phyloP scores from a whole-genome alignment of 2,329 filamentous ascomycete species.

The Cordyceps pruinosa region DNA sequence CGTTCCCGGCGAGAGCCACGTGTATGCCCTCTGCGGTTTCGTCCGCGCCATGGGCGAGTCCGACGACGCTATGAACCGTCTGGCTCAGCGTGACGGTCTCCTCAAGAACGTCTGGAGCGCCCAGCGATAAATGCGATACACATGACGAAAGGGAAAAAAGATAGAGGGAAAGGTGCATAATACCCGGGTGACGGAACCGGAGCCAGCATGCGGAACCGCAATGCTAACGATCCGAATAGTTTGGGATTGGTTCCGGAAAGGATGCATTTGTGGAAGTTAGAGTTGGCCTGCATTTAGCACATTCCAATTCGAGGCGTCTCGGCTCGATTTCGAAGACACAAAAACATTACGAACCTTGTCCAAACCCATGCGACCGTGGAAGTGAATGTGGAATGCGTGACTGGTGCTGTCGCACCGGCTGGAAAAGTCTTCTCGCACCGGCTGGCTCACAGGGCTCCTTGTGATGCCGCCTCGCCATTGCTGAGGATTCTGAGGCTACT shows the following conservation, averaged over 20 bases:
- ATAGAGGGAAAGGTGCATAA: conserved; percentile 17
- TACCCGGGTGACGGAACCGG: conserved; percentile 13
- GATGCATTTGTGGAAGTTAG: conserved; percentile 35
- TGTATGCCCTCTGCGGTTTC: conserved; percentile 96
- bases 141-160: conserved; percentile 10
- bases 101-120: conserved; percentile 96
- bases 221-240: conserved; percentile 15
- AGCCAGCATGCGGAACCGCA: neutral
- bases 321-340: conserved; percentile 37
- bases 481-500: conserved; percentile 50
- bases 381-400: conserved; percentile 20
- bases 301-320: conserved; percentile 40
- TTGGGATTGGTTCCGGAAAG: conserved; percentile 29
- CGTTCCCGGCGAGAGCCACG: conserved; percentile 89
- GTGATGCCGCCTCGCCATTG: conserved; percentile 30
- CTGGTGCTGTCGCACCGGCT: conserved; percentile 37
- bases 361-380: conserved; percentile 18
- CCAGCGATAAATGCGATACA: conserved; percentile 43
- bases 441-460: conserved; percentile 20
- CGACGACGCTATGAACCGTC: conserved; percentile 92
- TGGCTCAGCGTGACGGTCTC: conserved; percentile 92
- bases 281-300: conserved; percentile 37
- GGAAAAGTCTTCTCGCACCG: conserved; percentile 49
- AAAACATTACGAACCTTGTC: conserved; percentile 23
- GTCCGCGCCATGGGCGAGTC: conserved; percentile 96